Percentiles rank a stretch among this genome's conserved stretches.
Conservation (phyloP, 371 early-diverging fungal genomes). For the Lichtheimia corymbifera region DNA sequence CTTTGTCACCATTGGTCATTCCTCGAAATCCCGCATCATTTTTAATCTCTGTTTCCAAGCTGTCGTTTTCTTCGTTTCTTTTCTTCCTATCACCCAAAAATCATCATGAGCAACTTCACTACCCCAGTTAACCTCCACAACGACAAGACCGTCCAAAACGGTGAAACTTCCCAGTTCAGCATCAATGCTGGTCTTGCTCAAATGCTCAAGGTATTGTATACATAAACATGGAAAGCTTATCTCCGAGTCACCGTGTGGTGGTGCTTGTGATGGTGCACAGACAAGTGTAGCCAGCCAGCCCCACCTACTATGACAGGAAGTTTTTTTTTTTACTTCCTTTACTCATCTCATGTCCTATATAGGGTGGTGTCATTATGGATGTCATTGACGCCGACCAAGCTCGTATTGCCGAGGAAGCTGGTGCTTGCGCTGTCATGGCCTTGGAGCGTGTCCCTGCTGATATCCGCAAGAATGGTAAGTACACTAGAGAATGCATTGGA, state of each 20-base stretch:
- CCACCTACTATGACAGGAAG: too few species aligned
- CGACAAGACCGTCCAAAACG: conserved; percentile 32
- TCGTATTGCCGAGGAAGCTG: conserved; percentile 96
- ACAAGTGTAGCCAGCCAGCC: too few species aligned
- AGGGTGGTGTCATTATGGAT: conserved; percentile 99
- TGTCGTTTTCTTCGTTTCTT: conserved; percentile 11
- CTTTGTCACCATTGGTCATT: conserved; percentile 4
- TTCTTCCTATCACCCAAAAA: not conserved
- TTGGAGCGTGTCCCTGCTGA: conserved; percentile 98
- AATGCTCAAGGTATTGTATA: conserved; percentile 87
- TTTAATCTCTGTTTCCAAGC: not conserved
- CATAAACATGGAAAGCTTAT: not conserved
- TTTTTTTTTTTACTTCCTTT: conserved; percentile 3
- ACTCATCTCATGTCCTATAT: not conserved
- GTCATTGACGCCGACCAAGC: conserved; percentile 97
- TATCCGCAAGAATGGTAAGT: conserved; percentile 91
- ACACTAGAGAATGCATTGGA: not conserved
- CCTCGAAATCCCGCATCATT: conserved; percentile 2
- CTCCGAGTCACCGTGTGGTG: not conserved
- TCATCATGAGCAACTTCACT: conserved; percentile 41
- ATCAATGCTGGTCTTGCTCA: conserved; percentile 96
- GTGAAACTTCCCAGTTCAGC: conserved; percentile 54
- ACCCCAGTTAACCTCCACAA: conserved; percentile 73
- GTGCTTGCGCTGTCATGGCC: conserved; percentile 98
- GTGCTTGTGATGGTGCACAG: too few species aligned